phyloP scores from a whole-genome alignment of 1,139 yeast genomes.

The Saccharomyces hybrid region DNA sequence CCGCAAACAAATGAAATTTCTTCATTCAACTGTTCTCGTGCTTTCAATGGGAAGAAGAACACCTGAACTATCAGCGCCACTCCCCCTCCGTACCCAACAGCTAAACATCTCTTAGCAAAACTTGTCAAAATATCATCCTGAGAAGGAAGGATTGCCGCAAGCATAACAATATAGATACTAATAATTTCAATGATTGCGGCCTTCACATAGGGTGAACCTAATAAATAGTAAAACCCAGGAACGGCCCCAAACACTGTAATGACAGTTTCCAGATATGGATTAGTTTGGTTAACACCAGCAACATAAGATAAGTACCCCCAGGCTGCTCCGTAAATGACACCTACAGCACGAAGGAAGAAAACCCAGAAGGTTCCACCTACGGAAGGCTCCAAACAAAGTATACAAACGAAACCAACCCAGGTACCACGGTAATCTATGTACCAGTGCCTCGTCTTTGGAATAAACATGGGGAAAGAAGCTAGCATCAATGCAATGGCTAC shows the following conservation, averaged over 20 bases:
- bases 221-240: conserved; percentile 39
- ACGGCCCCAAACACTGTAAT: conserved; percentile 38
- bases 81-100: conserved; percentile 44
- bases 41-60: conserved; percentile 40
- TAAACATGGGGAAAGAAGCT: conserved; percentile 44
- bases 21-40: conserved; percentile 38
- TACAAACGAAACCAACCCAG: conserved; percentile 49
- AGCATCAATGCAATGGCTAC: conserved; percentile 39
- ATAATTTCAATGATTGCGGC: conserved; percentile 45
- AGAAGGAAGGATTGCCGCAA: conserved; percentile 38
- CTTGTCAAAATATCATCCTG: conserved; percentile 37
- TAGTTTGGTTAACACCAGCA: conserved; percentile 36
- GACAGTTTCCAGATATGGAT: conserved; percentile 39
- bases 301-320: conserved; percentile 44
- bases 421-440: conserved; percentile 40
- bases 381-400: conserved; percentile 42
- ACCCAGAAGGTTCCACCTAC: conserved; percentile 45
- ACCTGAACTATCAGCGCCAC: conserved; percentile 41
- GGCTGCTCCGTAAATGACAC: conserved; percentile 41
- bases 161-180: conserved; percentile 39
- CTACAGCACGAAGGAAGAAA: conserved; percentile 40
- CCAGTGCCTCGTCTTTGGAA: conserved; percentile 41
- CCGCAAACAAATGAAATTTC: conserved; percentile 38
- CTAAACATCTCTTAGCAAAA: conserved; percentile 43
- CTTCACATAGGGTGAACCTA: conserved; percentile 42